phyloP scores from a whole-genome alignment of 441 rosid species.

The Corymbia citriodora region DNA sequence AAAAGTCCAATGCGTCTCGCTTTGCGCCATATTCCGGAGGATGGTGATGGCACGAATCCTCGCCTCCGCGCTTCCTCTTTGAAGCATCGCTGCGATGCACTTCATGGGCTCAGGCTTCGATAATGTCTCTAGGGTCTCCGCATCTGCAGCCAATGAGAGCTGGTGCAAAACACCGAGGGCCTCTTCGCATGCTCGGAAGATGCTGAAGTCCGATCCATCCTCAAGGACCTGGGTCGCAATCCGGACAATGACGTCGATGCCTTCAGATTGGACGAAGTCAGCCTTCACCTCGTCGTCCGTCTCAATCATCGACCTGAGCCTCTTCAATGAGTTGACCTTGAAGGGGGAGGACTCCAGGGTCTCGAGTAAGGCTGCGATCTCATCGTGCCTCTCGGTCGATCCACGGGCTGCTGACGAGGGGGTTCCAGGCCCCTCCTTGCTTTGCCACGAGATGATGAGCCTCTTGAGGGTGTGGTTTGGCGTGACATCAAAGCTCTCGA shows the following conservation, averaged over 20 bases:
- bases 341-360: constrained; percentile 21
- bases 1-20: constrained; percentile 4
- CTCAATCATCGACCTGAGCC: constrained; percentile 9
- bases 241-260: constrained; percentile 14
- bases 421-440: background rate
- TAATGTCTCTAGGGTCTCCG: background rate
- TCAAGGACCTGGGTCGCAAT: background rate
- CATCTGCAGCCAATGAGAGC: constrained; percentile 5
- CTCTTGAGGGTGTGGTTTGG: constrained; percentile 45
- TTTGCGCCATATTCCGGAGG: constrained; percentile 10
- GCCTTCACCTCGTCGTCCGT: background rate
- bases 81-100: constrained; percentile 14
- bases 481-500: constrained; percentile 24
- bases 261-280: constrained; percentile 9
- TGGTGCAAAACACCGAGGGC: constrained; percentile 17
- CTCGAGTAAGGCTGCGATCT: constrained; percentile 9
- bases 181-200: constrained; percentile 22
- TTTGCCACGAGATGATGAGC: constrained; percentile 30
- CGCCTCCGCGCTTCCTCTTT: constrained; percentile 25
- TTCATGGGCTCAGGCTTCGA: constrained; percentile 9
- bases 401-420: background rate
- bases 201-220: constrained; percentile 11
- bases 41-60: constrained; percentile 14
- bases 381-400: background rate
- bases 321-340: constrained; percentile 20